phyloP scores from a whole-genome alignment of 2,329 filamentous ascomycete species.

The Neophaeococcomyces mojaviensis region DNA sequence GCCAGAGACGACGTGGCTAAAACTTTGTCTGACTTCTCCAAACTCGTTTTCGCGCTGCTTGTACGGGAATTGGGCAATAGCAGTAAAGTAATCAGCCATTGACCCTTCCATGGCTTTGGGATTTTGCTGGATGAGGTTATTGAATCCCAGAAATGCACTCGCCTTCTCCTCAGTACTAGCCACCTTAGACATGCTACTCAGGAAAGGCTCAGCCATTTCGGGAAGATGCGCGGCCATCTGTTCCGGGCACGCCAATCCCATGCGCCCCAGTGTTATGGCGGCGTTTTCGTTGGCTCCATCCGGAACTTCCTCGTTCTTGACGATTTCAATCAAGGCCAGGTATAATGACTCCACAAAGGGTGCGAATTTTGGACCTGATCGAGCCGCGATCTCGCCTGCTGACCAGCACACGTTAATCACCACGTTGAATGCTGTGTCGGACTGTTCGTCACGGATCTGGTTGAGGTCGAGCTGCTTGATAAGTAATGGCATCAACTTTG shows the following conservation, averaged over 20 bases:
- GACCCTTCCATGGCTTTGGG: conserved; percentile 86
- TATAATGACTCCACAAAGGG: conserved; percentile 73
- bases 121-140: conserved; percentile 73
- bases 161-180: conserved; percentile 90
- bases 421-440: conserved; percentile 66
- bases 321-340: conserved; percentile 69
- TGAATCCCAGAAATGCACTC: conserved; percentile 86
- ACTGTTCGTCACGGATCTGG: conserved; percentile 66
- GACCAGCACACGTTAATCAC: conserved; percentile 99
- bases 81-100: conserved; percentile 70
- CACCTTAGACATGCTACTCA: conserved; percentile 73
- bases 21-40: conserved; percentile 59
- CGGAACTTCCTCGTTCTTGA: conserved; percentile 77
- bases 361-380: conserved; percentile 50
- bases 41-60: conserved; percentile 56
- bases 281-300: conserved; percentile 87
- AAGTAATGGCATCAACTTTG: conserved; percentile 66
- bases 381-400: conserved; percentile 81
- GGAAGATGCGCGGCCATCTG: conserved; percentile 70
- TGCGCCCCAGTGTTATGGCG: conserved; percentile 79
- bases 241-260: conserved; percentile 72
- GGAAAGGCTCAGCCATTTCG: conserved; percentile 73
- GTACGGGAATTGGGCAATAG: conserved; percentile 64
- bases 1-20: conserved; percentile 60
- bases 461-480: conserved; percentile 82